Base-by-base conservation (phyloP, 2,329 filamentous ascomycete species). In the Aspergillus fructus region DNA sequence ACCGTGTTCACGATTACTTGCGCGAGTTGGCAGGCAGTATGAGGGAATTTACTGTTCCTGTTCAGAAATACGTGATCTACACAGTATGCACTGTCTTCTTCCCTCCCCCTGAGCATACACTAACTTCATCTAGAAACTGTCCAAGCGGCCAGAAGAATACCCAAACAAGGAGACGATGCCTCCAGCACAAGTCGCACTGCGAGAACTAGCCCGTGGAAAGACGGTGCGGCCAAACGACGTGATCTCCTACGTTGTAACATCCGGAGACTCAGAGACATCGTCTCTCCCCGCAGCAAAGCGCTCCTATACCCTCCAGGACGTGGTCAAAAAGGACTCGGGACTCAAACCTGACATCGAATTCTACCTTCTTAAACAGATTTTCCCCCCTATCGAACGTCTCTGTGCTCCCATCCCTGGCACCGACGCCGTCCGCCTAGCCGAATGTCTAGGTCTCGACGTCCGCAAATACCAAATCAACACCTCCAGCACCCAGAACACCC, bases 301-400 rank as follows among this genome's bases (percentile, higher is more conserved):
- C 64, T 93, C 94, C 3, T 93, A 91, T 72, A 88, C 89, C 5
- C 88, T 91, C 1, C 88, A 92, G 56, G 94, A 99, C 72, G 87
- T 96, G 17, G 79, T 90, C 58, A 96, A 94, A 69, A 71, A 85
- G 15, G 89, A 90, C 64, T 87, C 88, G 1, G 88, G 81, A 1
- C 82, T 99, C 6, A 83, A 88, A 57, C 91, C 93, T 2, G 94
- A 99, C 69, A 85, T 97, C n/a, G 94, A 99, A 71, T 97, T 93
- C 85, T 99, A 99, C 74, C 85, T 99, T 40, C 89, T 91, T 79
- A 99, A 99, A 80, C 94, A 99, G 75, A 97, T 99, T 58, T 91
- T 99, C 76, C 94, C 94, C 11, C 94, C 94, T 0, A 94, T 99
- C 24, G 94, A 99, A 78, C 91, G 94, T 82, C 87, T 99, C 21